phyloP scores from a whole-genome alignment of 495 filamentous ascomycete species.

The Talaromyces thailandensis region DNA sequence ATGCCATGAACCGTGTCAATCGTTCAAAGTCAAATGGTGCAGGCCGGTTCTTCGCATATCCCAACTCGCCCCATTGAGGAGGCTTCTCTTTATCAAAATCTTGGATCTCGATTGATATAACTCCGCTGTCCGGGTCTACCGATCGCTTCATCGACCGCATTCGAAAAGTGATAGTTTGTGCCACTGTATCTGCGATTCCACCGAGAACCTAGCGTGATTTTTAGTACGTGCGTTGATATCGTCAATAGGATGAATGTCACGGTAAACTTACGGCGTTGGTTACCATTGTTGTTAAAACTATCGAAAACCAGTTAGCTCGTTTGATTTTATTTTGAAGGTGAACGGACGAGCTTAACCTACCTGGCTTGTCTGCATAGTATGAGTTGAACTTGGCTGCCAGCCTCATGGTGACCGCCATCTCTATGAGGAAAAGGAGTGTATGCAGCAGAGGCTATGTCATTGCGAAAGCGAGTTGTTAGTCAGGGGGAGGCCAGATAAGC shows the following conservation, averaged over 20 bases:
- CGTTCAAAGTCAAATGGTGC: conserved; percentile 94
- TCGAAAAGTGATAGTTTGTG: conserved; percentile 82
- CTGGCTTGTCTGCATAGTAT: conserved; percentile 81
- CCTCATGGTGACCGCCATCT: conserved; percentile 77
- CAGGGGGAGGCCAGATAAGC: background rate
- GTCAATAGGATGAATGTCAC: background rate
- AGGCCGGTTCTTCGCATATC: conserved; percentile 55
- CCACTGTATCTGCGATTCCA: conserved; percentile 90
- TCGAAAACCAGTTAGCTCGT: conserved; percentile 16
- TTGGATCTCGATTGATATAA: conserved; percentile 79
- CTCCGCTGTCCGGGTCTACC: conserved; percentile 51
- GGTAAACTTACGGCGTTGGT: conserved; percentile 71
- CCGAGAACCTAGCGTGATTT: conserved; percentile 53
- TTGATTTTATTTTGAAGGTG: background rate
- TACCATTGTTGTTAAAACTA: conserved; percentile 95
- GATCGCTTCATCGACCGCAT: conserved; percentile 54
- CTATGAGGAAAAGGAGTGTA: conserved; percentile 72
- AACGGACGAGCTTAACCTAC: conserved; percentile 34
- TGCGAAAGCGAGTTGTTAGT: background rate
- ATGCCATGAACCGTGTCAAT: conserved; percentile 87
- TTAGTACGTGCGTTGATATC: background rate
- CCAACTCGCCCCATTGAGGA: conserved; percentile 54
- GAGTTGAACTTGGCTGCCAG: conserved; percentile 80
- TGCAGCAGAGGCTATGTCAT: conserved; percentile 71
- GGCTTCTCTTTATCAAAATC: conserved; percentile 81